These are phyloP conservation scores for Westerdykella ornata DNA, from an alignment of 2,329 filamentous ascomycete species.

Conservation along the genomic window DNA sequence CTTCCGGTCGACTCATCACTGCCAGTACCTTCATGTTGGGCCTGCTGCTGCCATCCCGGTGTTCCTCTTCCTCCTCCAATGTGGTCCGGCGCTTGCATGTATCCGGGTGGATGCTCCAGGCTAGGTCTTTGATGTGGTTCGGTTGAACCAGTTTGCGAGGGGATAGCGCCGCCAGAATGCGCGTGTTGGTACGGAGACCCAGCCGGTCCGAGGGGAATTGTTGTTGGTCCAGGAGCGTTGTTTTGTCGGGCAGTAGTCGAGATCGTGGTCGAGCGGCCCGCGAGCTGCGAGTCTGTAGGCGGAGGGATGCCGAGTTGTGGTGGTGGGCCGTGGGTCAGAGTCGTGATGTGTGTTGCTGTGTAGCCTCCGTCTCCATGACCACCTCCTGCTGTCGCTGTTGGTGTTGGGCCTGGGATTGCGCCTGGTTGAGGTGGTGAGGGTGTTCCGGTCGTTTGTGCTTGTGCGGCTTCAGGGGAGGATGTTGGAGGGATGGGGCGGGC, in stretches of 20 bases:
- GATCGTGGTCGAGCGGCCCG: conserved; percentile 35
- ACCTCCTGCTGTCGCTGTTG: conserved; percentile 22
- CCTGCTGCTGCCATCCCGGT: conserved; percentile 17
- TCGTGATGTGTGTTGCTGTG: conserved; percentile 27
- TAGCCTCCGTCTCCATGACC: conserved; percentile 40
- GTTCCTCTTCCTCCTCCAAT: conserved; percentile 38
- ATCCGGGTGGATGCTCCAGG: conserved; percentile 43
- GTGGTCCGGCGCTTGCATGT: conserved; percentile 42
- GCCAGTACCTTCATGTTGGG: conserved; percentile 8
- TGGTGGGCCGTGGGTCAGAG: conserved; percentile 28
- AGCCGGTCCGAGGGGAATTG: conserved; percentile 34
- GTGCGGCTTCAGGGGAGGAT: conserved; percentile 9
- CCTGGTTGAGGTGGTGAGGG: conserved; percentile 37
- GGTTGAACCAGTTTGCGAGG: conserved; percentile 6
- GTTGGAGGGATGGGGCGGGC: conserved; percentile 25
- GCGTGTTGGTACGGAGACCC: conserved; percentile 21
- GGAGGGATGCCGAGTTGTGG: conserved; percentile 38
- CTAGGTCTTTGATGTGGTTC: conserved; percentile 13
- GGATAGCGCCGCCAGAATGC: conserved; percentile 15
- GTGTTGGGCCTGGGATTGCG: conserved; percentile 14
- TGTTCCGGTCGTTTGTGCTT: conserved; percentile 7
- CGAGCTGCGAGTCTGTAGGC: conserved; percentile 32
- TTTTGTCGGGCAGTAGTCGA: conserved; percentile 5
- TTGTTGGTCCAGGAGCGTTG: conserved; percentile 30
- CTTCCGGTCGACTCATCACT: conserved; percentile 3